phyloP scores from a whole-genome alignment of 148 eudicot genomes.

The Beta vulgaris region DNA sequence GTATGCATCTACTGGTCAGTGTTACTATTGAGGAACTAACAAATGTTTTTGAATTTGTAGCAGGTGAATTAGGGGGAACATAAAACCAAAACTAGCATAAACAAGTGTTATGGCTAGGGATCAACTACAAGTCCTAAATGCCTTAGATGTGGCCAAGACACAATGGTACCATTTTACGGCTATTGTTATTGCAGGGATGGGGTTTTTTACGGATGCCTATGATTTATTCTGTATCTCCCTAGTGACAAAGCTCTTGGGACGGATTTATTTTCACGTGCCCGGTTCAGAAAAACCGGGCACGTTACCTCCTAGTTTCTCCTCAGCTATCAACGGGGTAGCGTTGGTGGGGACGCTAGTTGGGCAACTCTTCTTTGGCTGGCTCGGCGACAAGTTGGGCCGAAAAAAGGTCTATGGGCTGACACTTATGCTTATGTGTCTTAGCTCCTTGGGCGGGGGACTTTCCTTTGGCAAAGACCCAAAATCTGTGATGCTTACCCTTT shows the following conservation, averaged over 20 bases:
- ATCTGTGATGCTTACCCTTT: slow-evolving; percentile 47
- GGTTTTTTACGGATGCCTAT: slow-evolving; percentile 68
- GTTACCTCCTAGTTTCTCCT: slow-evolving; percentile 46
- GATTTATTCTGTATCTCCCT: slow-evolving; percentile 64
- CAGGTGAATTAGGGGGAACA: not conserved
- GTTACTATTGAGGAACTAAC: no score
- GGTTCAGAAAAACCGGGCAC: slow-evolving; percentile 45
- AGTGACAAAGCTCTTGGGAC: slow-evolving; percentile 57
- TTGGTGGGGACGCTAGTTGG: slow-evolving; percentile 54
- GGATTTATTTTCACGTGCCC: slow-evolving; percentile 46
- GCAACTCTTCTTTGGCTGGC: slow-evolving; percentile 72
- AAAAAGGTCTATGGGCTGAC: slow-evolving; percentile 59
- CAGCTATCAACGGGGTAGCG: slow-evolving; percentile 59
- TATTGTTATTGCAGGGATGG: slow-evolving; percentile 63
- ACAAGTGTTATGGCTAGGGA: slow-evolving; percentile 37
- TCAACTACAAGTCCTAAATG: slow-evolving; percentile 46
- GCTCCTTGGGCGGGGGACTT: slow-evolving; percentile 54
- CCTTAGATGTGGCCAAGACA: slow-evolving; percentile 61
- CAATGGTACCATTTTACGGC: slow-evolving; percentile 73
- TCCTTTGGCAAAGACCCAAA: slow-evolving; percentile 43
- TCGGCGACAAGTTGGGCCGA: slow-evolving; percentile 65
- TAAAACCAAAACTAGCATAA: not conserved
- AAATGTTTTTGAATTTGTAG: no score
- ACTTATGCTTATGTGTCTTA: slow-evolving; percentile 53
- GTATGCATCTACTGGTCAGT: no score